These are phyloP conservation scores for Datura wrightii DNA, from an alignment of 257 asterid species.

Conservation along the genomic window DNA sequence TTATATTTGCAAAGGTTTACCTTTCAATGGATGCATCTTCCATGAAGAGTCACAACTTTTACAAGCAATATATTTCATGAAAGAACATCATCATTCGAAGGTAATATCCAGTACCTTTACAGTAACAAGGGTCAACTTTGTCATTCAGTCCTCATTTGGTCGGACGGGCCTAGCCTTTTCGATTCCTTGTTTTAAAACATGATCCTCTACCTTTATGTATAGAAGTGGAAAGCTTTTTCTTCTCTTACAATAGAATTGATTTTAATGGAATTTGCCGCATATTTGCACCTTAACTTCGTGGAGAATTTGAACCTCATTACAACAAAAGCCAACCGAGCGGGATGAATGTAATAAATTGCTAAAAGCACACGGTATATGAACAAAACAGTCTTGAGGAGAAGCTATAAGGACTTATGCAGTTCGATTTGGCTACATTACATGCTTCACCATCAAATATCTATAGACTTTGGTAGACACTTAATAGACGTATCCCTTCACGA, in stretches of 20 bases:
- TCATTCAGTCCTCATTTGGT: not conserved
- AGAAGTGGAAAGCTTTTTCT: not conserved
- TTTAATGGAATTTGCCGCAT: not conserved
- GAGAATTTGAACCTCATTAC: not conserved
- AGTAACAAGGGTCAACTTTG: not conserved
- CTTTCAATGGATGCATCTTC: not conserved
- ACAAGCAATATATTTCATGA: not conserved
- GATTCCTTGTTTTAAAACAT: not conserved
- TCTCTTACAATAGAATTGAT: not conserved
- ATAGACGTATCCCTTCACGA: conserved; percentile 64
- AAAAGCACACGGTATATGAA: conserved; percentile 26
- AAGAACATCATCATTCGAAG: not conserved
- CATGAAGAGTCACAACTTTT: not conserved
- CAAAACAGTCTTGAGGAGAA: conserved; percentile 24
- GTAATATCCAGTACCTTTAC: not conserved
- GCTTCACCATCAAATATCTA: conserved; percentile 37
- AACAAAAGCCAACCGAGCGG: not conserved
- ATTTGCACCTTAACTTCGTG: not conserved
- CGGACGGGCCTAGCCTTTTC: not conserved
- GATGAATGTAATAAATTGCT: conserved; percentile 20
- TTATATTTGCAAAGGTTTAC: not conserved
- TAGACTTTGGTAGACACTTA: conserved; percentile 38
- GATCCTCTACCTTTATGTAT: not conserved
- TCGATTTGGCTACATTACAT: conserved; percentile 38
- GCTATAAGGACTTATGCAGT: conserved; percentile 38